Percentiles rank a stretch among this genome's conserved stretches.
phyloP scores from a whole-genome alignment of 306 rosid genomes.

The Vigna nakashimae region DNA sequence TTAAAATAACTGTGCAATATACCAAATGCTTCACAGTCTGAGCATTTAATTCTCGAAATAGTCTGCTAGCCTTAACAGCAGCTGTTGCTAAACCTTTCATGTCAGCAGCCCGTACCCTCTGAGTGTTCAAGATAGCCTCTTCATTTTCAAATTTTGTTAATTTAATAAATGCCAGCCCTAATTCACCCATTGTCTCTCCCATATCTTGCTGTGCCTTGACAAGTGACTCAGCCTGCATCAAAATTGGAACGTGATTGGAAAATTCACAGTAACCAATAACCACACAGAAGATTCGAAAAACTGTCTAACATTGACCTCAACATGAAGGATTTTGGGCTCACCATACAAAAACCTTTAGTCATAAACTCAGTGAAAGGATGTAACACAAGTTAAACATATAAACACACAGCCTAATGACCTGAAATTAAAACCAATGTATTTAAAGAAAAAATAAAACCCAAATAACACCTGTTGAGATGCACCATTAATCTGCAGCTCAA shows the following conservation, averaged over 20 bases:
- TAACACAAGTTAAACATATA: background rate
- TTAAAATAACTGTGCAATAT: slow-evolving; percentile 26
- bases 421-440: background rate
- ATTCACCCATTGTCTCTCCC: slow-evolving; percentile 93
- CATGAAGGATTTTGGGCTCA: background rate
- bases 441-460: background rate
- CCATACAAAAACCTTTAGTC: background rate
- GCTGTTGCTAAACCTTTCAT: slow-evolving; percentile 92
- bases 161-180: slow-evolving; percentile 86
- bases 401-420: slow-evolving; percentile 19
- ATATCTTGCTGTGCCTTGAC: slow-evolving; percentile 95
- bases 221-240: slow-evolving; percentile 87
- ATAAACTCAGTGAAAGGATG: background rate
- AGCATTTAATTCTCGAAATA: slow-evolving; percentile 84
- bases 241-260: slow-evolving; percentile 34
- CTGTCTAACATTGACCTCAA: background rate
- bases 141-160: slow-evolving; percentile 89
- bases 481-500: slow-evolving; percentile 78
- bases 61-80: slow-evolving; percentile 93
- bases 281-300: background rate
- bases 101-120: slow-evolving; percentile 78
- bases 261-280: slow-evolving; percentile 18
- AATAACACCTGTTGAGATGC: slow-evolving; percentile 81
- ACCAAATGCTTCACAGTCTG: slow-evolving; percentile 98
- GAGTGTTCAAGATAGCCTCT: slow-evolving; percentile 70